Conservation (phyloP, 73 alveolate species). For the Paraurostyla sp. region DNA sequence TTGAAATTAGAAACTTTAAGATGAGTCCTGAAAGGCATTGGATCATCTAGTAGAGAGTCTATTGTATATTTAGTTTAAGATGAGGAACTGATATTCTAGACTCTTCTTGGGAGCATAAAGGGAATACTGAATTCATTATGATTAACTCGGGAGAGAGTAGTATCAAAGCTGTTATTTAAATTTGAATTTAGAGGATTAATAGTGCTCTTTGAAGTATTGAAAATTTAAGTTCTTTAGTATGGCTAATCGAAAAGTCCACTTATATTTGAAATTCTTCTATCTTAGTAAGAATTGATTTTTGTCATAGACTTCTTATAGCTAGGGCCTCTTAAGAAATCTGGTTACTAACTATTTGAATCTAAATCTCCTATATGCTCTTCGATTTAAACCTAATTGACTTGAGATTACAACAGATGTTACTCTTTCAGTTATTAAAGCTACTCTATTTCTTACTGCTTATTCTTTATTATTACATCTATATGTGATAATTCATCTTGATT, state of each 20-base stretch:
- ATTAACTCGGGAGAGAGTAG: constrained; percentile 18
- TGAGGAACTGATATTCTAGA: background rate
- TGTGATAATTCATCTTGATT: background rate
- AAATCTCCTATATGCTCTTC: background rate
- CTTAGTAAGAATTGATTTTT: too few species aligned
- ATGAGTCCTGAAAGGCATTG: constrained; percentile 1
- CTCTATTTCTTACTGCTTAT: constrained; percentile 1
- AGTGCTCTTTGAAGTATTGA: constrained; percentile 34
- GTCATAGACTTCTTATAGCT: too few species aligned
- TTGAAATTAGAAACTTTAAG: constrained; percentile 1
- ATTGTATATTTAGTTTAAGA: constrained; percentile 42
- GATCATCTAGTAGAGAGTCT: constrained; percentile 36
- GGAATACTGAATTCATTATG: constrained; percentile 32
- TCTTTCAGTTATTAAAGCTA: background rate
- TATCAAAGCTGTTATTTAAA: constrained; percentile 21
- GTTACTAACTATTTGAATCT: too few species aligned
- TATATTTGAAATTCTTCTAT: background rate
- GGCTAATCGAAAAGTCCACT: constrained; percentile 25
- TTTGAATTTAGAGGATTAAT: constrained; percentile 21
- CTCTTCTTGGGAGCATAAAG: constrained; percentile 39
- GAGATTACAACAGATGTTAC: background rate
- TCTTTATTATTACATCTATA: constrained; percentile 1
- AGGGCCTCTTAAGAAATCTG: too few species aligned
- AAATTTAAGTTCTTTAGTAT: background rate
- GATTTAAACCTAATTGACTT: constrained; percentile 10